Conservation (phyloP, 2,329 filamentous ascomycete genomes). For the Pyricularia sp. region DNA sequence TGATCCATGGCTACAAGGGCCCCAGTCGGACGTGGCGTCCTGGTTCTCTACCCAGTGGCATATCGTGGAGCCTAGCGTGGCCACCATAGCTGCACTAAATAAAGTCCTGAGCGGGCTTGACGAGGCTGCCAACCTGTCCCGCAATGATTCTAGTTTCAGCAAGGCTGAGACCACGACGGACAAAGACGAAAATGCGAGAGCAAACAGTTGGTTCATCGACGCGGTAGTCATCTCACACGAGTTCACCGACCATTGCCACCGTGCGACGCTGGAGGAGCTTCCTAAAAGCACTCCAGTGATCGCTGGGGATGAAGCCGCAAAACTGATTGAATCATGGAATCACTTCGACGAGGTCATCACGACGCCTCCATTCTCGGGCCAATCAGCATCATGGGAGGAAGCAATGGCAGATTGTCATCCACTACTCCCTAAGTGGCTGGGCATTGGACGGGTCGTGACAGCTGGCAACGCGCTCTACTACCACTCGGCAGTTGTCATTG, state of each 20-base stretch:
- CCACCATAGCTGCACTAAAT: conserved; percentile 46
- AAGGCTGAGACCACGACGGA: background rate
- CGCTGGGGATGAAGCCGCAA: conserved; percentile 48
- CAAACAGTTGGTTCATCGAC: conserved; percentile 36
- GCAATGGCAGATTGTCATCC: background rate
- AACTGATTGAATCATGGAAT: conserved; percentile 45
- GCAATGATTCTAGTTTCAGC: background rate
- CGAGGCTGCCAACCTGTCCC: conserved; percentile 6
- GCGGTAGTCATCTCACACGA: conserved; percentile 53
- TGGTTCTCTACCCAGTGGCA: conserved; percentile 63
- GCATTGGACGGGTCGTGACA: conserved; percentile 47
- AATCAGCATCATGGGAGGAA: conserved; percentile 5
- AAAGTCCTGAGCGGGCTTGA: conserved; percentile 40
- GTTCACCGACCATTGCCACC: conserved; percentile 61
- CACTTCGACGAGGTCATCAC: conserved; percentile 48
- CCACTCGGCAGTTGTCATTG: conserved; percentile 51
- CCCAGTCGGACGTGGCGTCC: conserved; percentile 51
- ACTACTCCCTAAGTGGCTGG: conserved; percentile 49
- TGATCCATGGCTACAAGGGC: conserved; percentile 55
- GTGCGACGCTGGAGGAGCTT: conserved; percentile 48
- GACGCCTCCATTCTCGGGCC: conserved; percentile 31
- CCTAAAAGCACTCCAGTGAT: conserved; percentile 45
- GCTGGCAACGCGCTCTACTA: conserved; percentile 47
- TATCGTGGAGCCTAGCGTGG: conserved; percentile 40
- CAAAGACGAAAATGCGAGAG: background rate